Base-by-base conservation (phyloP, 495 filamentous ascomycete species). In the Melanomma pulvis-pyrius region DNA sequence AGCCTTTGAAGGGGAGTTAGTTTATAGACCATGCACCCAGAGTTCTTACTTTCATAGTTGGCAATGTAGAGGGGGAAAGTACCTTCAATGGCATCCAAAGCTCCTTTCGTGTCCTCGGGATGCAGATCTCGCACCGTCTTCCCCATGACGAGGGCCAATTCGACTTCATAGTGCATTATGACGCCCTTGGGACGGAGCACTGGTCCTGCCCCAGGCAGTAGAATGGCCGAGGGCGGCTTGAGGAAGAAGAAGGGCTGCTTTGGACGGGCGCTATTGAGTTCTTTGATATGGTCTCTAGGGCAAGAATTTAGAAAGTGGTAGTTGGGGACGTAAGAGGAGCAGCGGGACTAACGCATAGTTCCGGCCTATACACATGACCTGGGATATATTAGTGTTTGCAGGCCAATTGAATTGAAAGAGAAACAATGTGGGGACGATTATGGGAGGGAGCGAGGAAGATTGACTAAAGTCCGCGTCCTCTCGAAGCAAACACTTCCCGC, bases 161-260 rank as follows among this genome's bases (percentile, higher is more conserved):
- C 94, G 53, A 98, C 90, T 76, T 99, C 94, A 82, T 96, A 96
- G 79, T 98, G 93, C 48, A 97, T 81, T 57, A 86, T 88, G 41
- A 92, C 87, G 65, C 93, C 93, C 62, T 78, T 82, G 19, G 94
- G 94, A 41, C 87, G 85, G 58, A 96, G 85, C 39, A 97, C 86
- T n/a, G 92, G 90, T 4, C 96, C 93, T 28, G 82, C 81, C 41
- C 82, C 81, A 1, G 93, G 92, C 17, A 87, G 82, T 1, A 97
- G 84, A 66, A 99, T 88, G 19, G 92, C 87, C 58, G 87, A 87
- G 0, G 92, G 74, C 6, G 94, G 96, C 83, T 99, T 99, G 65
- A 97, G 84, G 86, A 99, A 99, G 87, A 96, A 99, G 80, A 99
- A 97, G 6, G 96, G 94, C 74, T 96, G 90, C 76, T 90, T 92